Base-by-base conservation (phyloP, 2,329 filamentous ascomycete species). In the Epicoccum nigrum region DNA sequence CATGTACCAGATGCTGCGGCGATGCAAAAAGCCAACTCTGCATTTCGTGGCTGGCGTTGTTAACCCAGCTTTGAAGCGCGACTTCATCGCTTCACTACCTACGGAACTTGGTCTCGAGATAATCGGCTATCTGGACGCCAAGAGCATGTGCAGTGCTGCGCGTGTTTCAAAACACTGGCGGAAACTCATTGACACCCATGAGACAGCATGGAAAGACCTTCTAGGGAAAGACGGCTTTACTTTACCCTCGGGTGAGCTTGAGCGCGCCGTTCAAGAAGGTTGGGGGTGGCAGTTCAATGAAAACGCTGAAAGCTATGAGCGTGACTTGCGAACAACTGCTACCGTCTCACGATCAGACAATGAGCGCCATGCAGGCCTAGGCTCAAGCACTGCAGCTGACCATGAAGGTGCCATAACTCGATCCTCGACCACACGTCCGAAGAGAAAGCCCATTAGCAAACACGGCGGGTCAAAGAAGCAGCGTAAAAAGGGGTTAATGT, bases 231-330 rank as follows among this genome's bases (percentile, higher is more conserved):
- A 97, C 69, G 91, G 91, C 0, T 97, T 90, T 71, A 78, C 78
- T 21, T 78, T 99, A 2, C 87, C 91, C 0, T 80, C 86, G 1
- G 90, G 90, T 15, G 94, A 99, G 73, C 80, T 99, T 19, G 86
- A 90, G 58, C 87, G 87, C 62, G 92, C 94, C 23, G 92, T 97
- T 47, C 79, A 81, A 33, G 90, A 97, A 77, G 94, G 94, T 12
- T 99, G 94, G 94, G 94, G 92, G 12, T 99, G 94, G 92, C 94
- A 99, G 70, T 90, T 93, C 68, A 90, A 92, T 0, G 83, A 85
- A 47, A 89, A 88, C 0, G 74, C 81, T 4, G 83, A 89, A 45
- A 90, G 89, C 19, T 90, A 83, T 47, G 94, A 99, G 72, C 82
- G 84, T 51, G 92, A 99, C 68, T 74, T 97, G 40, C 90, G 89